Evolutionary conservation across 164 flowering plant genomes (phyloP), one percentile per base, ranked within the genome.

Genomic region (Malania oleifera): DNA sequence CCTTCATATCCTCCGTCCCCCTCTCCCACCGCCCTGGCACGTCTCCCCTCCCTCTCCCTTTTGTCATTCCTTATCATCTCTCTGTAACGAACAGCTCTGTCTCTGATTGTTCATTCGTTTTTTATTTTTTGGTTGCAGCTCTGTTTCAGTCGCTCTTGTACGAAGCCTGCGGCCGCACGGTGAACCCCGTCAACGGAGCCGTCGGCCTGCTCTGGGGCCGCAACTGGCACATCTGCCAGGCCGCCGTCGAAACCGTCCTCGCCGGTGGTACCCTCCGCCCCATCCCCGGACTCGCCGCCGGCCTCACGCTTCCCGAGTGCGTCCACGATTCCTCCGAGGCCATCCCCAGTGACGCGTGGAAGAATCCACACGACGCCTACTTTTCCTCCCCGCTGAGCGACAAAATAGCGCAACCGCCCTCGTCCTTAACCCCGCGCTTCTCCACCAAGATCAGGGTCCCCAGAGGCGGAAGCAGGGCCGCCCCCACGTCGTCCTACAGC

Each of bases 1-100:
- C 86, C 50, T 84, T 77, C 77, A 76, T 84, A 49, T 77, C 84
- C 34, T 63, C 78, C 52, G 89, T 82, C 8, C 82, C 84, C 14
- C 75, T 75, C 18, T 17, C 52, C 40, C 82, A 80, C 44, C 56
- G 86, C 4, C 84, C 84, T 26, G 77, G 86, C 81, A 67, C 24
- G 22, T n/a, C 17, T 10, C 1, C 4, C 41, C 9, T 49, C 27
- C 57, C 37, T 40, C 41, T 26, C 18, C 62, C 17, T 25, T 24
- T 22, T 19, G 17, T 34, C 18, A 23, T 11, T 19, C 22, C 34
- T 13, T 20, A 64, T 29, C 34, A 59, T 40, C 14, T 23, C 60
- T 17, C 4, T 54, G 31, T 34, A 9, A 19, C 44, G 19, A 54
- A 20, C 79, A 87, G 96, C 85, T 60, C 68, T 87, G 41, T 89